Base-by-base conservation (phyloP, 2,329 filamentous ascomycete genomes). In the Sporothrix dimorphospora region DNA sequence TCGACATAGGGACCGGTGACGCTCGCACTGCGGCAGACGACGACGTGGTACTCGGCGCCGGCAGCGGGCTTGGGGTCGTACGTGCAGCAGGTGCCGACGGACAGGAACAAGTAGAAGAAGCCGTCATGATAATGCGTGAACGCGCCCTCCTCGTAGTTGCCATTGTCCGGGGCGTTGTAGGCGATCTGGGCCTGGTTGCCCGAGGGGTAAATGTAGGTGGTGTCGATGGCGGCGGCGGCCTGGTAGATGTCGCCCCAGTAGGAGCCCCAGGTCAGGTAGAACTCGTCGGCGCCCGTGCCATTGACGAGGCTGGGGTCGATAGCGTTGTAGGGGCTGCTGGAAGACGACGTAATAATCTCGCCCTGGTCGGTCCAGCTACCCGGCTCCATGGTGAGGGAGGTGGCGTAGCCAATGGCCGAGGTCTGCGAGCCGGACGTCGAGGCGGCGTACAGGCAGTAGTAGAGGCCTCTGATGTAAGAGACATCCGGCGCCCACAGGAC, bases 51-150 rank as follows among this genome's bases (percentile, higher is more conserved):
- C 79, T 91, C 90, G 70, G 76, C 81, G 38, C 72, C 72, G n/a
- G 45, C 14, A 3, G 63, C 71, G 1, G 71, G 71, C 9, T 38
- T 47, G 4, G 73, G 49, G 30, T 61, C 69, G 47, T 73, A 74
- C 8, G 53, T 57, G 69, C 73, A 74, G 55, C 73, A 74, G 0
- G 77, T 78, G 74, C 90, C 85, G 74, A 87, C 90, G 8, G 85
- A 88, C 78, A 86, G 90, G 79, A 92, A 91, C 12, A 92, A 82
- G 77, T 91, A 92, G 78, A 89, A 91, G 77, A 86, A 90, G 24
- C 80, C 81, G 14, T 82, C 84, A 69, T 87, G 82, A 76, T 87
- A 82, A 75, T 86, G 87, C 76, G 91, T 82, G 75, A 83, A 90
- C 1, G 84, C 72, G 0, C 83, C 90, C 79, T 92, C 90, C 49